Conservation (phyloP, 495 filamentous ascomycete genomes). For the Penicillium salamii region DNA sequence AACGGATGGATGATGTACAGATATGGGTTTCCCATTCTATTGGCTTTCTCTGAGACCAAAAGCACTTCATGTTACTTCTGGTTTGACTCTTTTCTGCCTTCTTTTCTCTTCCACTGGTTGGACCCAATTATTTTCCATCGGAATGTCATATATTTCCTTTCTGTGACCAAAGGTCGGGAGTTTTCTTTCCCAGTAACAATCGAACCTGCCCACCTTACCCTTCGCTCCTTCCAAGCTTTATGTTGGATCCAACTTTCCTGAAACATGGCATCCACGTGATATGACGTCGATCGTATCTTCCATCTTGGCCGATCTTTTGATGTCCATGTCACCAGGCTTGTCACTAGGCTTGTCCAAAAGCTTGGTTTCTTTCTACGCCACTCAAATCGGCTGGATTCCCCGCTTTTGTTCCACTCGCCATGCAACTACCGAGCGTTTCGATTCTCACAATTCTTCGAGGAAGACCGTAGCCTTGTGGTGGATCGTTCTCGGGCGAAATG, state of each 20-base stretch:
- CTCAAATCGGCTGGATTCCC: not conserved
- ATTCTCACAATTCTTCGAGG: not conserved
- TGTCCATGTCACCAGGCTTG: not conserved
- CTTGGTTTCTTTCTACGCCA: not conserved
- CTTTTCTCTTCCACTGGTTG: slow-evolving; percentile 9
- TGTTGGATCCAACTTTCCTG: no score
- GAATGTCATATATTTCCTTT: slow-evolving; percentile 9
- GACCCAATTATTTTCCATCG: not conserved
- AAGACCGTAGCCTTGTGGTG: not conserved
- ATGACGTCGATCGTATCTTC: slow-evolving; percentile 12
- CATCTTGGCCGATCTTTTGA: slow-evolving; percentile 18
- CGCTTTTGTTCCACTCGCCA: not conserved
- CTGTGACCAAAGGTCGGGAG: not conserved
- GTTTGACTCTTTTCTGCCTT: slow-evolving; percentile 1
- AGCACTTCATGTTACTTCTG: slow-evolving; percentile 6
- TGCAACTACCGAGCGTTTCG: not conserved
- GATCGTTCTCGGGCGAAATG: slow-evolving; percentile 35
- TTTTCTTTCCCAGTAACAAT: not conserved
- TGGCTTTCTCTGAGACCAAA: not conserved
- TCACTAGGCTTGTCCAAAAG: not conserved
- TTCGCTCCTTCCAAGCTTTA: no score
- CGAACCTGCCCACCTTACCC: no score
- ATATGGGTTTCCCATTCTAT: not conserved
- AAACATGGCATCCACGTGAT: slow-evolving; percentile 12
- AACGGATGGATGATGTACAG: slow-evolving; percentile 20